A percentile compares a stretch with the other conserved stretches of the same genome.
Evolutionary conservation across 208 protist species (phyloP).

Genomic region (Acanthamoeba lenticulata): DNA sequence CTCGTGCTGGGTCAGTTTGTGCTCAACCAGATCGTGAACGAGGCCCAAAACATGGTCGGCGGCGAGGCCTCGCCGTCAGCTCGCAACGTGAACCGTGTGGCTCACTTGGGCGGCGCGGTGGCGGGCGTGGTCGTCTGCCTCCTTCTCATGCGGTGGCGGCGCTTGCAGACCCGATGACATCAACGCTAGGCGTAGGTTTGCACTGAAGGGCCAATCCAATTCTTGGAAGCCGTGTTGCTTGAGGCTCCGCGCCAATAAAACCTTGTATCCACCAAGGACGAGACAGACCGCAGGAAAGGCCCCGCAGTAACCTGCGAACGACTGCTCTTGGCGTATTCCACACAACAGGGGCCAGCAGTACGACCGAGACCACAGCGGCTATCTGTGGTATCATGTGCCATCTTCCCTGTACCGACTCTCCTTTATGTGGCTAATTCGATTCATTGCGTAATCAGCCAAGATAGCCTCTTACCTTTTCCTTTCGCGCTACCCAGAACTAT

Average conservation of each 20-base stretch:
- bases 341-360: conserved; percentile 68
- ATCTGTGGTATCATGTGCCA: conserved; percentile 24
- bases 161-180: not conserved
- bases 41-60: not conserved
- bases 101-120: not conserved
- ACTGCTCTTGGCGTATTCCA: no score
- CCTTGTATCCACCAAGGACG: no score
- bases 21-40: not conserved
- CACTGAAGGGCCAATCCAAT: no score
- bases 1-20: conserved; percentile 5
- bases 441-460: no score
- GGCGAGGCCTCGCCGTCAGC: not conserved
- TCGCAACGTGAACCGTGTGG: not conserved
- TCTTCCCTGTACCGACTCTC: conserved; percentile 5
- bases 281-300: no score
- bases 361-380: conserved; percentile 65
- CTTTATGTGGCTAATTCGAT: not conserved
- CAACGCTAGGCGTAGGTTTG: no score
- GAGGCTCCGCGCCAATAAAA: no score
- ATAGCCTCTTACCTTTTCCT: not conserved
- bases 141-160: not conserved
- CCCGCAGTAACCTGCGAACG: no score
- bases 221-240: no score
- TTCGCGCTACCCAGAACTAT: not conserved
- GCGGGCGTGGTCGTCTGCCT: not conserved